phyloP scores from a whole-genome alignment of 1,284 basidiomycete genomes.

The Cutaneotrichosporon sp. region DNA sequence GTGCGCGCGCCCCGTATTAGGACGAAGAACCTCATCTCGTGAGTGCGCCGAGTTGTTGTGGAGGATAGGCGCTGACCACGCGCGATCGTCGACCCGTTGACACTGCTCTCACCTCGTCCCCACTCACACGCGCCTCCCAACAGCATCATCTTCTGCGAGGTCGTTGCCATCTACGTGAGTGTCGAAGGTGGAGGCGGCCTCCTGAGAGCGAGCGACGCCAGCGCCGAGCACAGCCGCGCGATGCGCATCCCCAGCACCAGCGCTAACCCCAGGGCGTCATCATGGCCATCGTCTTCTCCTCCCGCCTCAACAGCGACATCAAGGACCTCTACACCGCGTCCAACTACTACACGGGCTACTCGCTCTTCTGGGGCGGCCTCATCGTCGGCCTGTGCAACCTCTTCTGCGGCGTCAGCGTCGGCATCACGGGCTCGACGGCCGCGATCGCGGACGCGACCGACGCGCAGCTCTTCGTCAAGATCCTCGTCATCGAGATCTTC shows the following conservation, averaged over 20 bases:
- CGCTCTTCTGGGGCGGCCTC: slow-evolving; percentile 92
- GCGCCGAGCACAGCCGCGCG: too few species aligned
- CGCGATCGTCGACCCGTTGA: neutral
- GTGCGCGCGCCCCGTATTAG: slow-evolving; percentile 91
- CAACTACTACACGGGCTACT: slow-evolving; percentile 90
- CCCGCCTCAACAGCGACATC: slow-evolving; percentile 67
- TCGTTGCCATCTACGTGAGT: slow-evolving; percentile 80
- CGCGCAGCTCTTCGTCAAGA: slow-evolving; percentile 88
- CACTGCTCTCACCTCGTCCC: neutral
- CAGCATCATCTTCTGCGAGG: slow-evolving; percentile 99
- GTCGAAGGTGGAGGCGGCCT: too few species aligned
- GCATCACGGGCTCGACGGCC: slow-evolving; percentile 87
- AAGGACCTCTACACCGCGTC: slow-evolving; percentile 72
- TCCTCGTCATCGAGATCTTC: slow-evolving; percentile 92
- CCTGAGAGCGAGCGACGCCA: too few species aligned
- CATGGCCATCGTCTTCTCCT: slow-evolving; percentile 89
- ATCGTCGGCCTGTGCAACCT: slow-evolving; percentile 86
- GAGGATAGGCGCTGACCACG: neutral
- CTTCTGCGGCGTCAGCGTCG: slow-evolving; percentile 88
- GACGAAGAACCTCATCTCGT: slow-evolving; percentile 98
- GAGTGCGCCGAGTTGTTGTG: slow-evolving; percentile 33
- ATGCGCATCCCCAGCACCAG: too few species aligned
- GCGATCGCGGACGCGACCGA: slow-evolving; percentile 91
- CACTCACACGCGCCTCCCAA: neutral
- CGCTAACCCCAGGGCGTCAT: slow-evolving; percentile 59